A percentile compares a stretch with the other conserved stretches of the same genome.
Conservation (phyloP, 306 rosid species). For the Cicer arietinum region DNA sequence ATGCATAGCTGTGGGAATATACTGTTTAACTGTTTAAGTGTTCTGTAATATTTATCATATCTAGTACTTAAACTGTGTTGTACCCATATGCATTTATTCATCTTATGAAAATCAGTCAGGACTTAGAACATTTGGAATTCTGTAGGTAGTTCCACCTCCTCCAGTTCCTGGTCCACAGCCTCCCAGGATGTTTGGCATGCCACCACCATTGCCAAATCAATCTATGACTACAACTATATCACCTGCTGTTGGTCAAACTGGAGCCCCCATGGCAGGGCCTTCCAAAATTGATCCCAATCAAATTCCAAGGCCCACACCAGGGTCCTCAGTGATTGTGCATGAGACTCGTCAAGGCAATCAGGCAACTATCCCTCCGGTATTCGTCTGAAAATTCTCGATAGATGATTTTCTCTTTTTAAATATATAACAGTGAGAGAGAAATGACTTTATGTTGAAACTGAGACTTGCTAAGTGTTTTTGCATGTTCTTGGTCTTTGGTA, state of each 20-base stretch:
- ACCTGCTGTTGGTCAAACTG: slow-evolving; percentile 84
- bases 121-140: slow-evolving; percentile 45
- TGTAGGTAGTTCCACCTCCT: slow-evolving; percentile 67
- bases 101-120: slow-evolving; percentile 29
- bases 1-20: slow-evolving; percentile 10
- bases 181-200: slow-evolving; percentile 95
- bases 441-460: background rate
- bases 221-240: slow-evolving; percentile 87
- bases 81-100: slow-evolving; percentile 33
- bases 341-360: slow-evolving; percentile 94
- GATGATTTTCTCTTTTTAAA: background rate
- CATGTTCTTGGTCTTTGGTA: slow-evolving; percentile 39
- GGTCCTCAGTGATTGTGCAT: slow-evolving; percentile 74
- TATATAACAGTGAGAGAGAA: slow-evolving; percentile 19
- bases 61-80: slow-evolving; percentile 12
- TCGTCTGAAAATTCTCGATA: slow-evolving; percentile 38
- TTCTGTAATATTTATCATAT: slow-evolving; percentile 6
- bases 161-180: slow-evolving; percentile 73
- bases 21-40: slow-evolving; percentile 1
- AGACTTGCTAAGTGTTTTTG: slow-evolving; percentile 34
- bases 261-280: slow-evolving; percentile 83
- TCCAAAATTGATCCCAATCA: slow-evolving; percentile 97
- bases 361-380: slow-evolving; percentile 96
- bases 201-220: slow-evolving; percentile 84
- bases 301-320: slow-evolving; percentile 92